Evolutionary conservation across 2,329 filamentous ascomycete species (phyloP).

Genomic region (Stachybotrys chartarum): DNA sequence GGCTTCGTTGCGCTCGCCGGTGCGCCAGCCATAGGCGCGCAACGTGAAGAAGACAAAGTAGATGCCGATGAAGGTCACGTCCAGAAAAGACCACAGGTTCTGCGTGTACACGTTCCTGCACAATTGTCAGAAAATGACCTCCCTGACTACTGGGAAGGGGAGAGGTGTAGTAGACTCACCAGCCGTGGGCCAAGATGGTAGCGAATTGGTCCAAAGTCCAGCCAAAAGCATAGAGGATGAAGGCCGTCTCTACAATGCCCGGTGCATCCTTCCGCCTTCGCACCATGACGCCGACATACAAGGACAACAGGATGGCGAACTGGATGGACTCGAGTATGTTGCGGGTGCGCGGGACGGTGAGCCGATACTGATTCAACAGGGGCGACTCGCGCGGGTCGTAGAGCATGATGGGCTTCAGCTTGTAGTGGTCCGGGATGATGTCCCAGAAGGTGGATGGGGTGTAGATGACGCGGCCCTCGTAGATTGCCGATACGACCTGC

Average conservation of each 20-base stretch:
- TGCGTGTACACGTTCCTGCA: conserved; percentile 74
- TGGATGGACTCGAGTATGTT: conserved; percentile 70
- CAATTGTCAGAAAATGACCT: conserved; percentile 2
- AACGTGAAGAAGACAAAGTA: conserved; percentile 62
- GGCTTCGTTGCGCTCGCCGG: conserved; percentile 37
- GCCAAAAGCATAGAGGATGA: conserved; percentile 67
- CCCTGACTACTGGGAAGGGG: not conserved
- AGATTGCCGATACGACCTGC: conserved; percentile 76
- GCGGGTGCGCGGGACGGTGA: conserved; percentile 73
- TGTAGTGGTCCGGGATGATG: conserved; percentile 80
- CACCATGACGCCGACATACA: conserved; percentile 70
- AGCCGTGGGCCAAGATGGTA: conserved; percentile 67
- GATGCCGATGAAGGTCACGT: conserved; percentile 68
- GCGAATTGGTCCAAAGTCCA: conserved; percentile 76
- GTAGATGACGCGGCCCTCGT: conserved; percentile 72
- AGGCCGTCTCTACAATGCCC: conserved; percentile 55
- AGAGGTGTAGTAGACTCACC: conserved; percentile 27
- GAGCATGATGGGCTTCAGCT: conserved; percentile 71
- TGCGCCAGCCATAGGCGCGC: conserved; percentile 57
- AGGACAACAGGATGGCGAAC: conserved; percentile 59
- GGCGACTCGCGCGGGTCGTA: conserved; percentile 73
- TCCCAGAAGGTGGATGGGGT: conserved; percentile 77
- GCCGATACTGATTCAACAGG: conserved; percentile 74
- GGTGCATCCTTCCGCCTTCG: conserved; percentile 52
- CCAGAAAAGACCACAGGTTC: conserved; percentile 82